Percentiles rank a stretch among this genome's conserved stretches.
Conservation (phyloP, 140 eudicot genomes). For the Bidens hawaiensis region DNA sequence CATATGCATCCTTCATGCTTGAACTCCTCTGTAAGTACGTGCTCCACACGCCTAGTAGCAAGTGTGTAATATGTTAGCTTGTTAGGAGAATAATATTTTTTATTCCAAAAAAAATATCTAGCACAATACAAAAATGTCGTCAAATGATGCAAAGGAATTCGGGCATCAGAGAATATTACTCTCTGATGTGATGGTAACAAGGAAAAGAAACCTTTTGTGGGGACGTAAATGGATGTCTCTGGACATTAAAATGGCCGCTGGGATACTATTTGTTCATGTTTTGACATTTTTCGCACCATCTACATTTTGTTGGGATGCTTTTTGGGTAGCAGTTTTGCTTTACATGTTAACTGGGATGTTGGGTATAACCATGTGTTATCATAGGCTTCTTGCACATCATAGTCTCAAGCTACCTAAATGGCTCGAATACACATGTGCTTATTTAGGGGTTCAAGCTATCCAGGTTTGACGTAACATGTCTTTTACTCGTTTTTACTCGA, state of each 20-base stretch:
- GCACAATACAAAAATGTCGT: conserved; percentile 6
- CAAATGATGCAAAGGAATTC: background rate
- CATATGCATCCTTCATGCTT: background rate
- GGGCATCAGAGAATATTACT: conserved; percentile 4
- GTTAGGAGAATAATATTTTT: background rate
- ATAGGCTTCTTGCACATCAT: too few species aligned
- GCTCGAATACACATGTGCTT: too few species aligned
- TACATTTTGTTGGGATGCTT: too few species aligned
- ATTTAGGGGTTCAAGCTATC: too few species aligned
- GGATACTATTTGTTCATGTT: conserved; percentile 44
- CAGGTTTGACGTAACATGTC: too few species aligned
- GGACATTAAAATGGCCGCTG: conserved; percentile 37
- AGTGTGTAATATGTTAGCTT: background rate
- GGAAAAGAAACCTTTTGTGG: conserved; percentile 38
- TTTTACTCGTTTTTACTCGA: too few species aligned
- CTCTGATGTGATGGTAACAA: conserved; percentile 30
- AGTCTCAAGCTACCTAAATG: too few species aligned
- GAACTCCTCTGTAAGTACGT: conserved; percentile 6
- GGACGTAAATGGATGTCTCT: conserved; percentile 58
- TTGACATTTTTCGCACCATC: conserved; percentile 58
- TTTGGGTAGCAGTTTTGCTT: too few species aligned
- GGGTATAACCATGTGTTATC: too few species aligned
- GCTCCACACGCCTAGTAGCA: background rate
- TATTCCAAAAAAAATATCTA: too few species aligned
- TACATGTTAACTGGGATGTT: too few species aligned